phyloP scores from a whole-genome alignment of 2,329 filamentous ascomycete species.

The Fusarium humuli region DNA sequence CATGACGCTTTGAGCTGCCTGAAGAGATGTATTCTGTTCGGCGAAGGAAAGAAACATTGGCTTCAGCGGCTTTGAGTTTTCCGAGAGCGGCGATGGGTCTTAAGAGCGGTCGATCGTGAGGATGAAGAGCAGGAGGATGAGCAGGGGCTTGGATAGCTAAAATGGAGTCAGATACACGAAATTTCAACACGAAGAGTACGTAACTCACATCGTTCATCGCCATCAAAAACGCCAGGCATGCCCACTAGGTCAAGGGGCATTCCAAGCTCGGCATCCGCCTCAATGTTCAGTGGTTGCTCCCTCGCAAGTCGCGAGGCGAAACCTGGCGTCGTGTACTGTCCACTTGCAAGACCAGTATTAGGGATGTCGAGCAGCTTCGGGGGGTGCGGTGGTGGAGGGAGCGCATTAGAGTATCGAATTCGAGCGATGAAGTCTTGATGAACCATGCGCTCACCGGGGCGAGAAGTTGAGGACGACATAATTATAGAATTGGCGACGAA shows the following conservation, averaged over 20 bases:
- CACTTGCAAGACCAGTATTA: slow-evolving; percentile 86
- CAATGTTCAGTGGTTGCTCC: slow-evolving; percentile 94
- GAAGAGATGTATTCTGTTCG: slow-evolving; percentile 94
- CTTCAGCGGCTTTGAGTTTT: slow-evolving; percentile 80
- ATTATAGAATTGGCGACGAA: slow-evolving; percentile 26
- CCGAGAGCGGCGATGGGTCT: slow-evolving; percentile 86
- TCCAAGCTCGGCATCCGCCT: slow-evolving; percentile 95
- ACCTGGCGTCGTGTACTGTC: slow-evolving; percentile 88
- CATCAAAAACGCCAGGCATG: slow-evolving; percentile 93
- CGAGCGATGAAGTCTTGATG: slow-evolving; percentile 98
- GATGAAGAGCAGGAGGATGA: slow-evolving; percentile 77
- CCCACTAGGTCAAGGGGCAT: slow-evolving; percentile 97
- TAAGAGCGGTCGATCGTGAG: slow-evolving; percentile 85
- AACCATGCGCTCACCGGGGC: slow-evolving; percentile 68
- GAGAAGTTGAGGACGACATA: slow-evolving; percentile 45
- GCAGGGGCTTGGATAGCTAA: slow-evolving; percentile 85
- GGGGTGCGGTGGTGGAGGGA: slow-evolving; percentile 92
- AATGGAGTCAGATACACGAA: slow-evolving; percentile 18
- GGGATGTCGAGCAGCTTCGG: slow-evolving; percentile 98
- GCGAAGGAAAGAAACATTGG: slow-evolving; percentile 91
- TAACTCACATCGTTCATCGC: slow-evolving; percentile 85
- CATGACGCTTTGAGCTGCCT: slow-evolving; percentile 61
- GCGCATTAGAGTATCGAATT: slow-evolving; percentile 93
- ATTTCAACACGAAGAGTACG: neutral
- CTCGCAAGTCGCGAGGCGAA: slow-evolving; percentile 91